These are phyloP conservation scores for Backusella psychrophila DNA, from an alignment of 192 early-diverging fungal species.

Conservation along the genomic window DNA sequence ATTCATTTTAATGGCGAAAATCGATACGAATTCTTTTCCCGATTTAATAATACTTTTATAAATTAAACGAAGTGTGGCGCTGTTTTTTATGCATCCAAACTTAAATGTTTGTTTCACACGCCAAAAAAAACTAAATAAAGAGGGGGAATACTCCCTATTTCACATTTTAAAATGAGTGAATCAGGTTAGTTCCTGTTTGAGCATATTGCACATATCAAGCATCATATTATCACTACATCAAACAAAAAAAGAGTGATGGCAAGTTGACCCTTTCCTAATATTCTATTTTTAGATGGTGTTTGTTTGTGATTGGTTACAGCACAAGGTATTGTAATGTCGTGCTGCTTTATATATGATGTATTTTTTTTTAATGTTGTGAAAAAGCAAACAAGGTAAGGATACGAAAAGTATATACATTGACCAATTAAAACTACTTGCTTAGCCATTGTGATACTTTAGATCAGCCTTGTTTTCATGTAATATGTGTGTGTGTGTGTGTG, in stretches of 20 bases:
- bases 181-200: background rate
- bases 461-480: background rate
- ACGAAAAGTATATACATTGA: background rate
- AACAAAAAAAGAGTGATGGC: background rate
- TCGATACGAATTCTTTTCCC: too few species aligned
- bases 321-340: background rate
- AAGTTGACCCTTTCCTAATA: background rate
- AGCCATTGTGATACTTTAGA: background rate
- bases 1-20: too few species aligned
- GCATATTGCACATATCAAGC: background rate
- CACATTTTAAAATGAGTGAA: background rate
- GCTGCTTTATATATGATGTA: too few species aligned
- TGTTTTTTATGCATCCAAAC: conserved; percentile 3
- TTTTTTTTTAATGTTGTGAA: background rate
- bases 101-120: background rate
- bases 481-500: background rate
- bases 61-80: background rate
- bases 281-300: background rate
- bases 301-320: background rate
- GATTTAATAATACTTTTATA: background rate
- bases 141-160: background rate
- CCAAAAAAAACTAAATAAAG: background rate
- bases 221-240: background rate
- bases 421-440: background rate
- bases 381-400: background rate